A percentile compares a stretch with the other conserved stretches of the same genome.
Conservation (phyloP, 257 asterid genomes). For the Linderniella brevidens region DNA sequence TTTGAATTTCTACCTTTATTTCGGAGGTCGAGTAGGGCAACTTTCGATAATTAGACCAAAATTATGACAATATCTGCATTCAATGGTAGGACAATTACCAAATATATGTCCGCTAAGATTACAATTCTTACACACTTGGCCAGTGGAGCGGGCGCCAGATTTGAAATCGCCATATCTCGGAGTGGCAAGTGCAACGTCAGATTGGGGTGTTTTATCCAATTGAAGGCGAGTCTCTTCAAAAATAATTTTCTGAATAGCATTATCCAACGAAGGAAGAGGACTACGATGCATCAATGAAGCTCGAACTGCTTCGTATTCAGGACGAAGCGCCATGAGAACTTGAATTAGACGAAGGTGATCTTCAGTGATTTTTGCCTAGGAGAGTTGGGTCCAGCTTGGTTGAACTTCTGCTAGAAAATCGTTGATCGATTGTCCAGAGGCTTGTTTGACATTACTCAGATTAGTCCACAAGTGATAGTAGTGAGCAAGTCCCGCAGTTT, state of each 20-base stretch:
- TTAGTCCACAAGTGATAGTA: background rate
- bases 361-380: conserved; percentile 3
- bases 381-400: conserved; percentile 2
- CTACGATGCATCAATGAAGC: conserved; percentile 2
- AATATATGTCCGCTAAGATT: conserved; percentile 1
- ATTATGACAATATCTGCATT: conserved; percentile 6
- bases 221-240: background rate
- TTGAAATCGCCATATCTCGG: background rate
- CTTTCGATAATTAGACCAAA: conserved; percentile 7
- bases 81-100: too few relatives aligned
- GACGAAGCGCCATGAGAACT: conserved; percentile 12
- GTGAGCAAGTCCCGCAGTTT: conserved; percentile 4
- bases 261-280: conserved; percentile 2
- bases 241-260: background rate
- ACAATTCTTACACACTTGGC: conserved; percentile 2
- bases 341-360: conserved; percentile 14
- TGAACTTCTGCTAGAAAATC: conserved; percentile 11
- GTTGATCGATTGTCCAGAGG: conserved; percentile 2
- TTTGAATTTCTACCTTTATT: background rate
- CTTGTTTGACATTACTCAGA: conserved; percentile 1
- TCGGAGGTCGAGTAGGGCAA: conserved; percentile 7
- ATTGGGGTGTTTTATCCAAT: background rate
- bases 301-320: conserved; percentile 9
- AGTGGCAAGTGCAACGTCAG: conserved; percentile 7
- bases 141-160: too few relatives aligned